These are phyloP conservation scores for Cyclocybe cylindracea DNA, from an alignment of 768 basidiomycete genomes.

Conservation along the genomic window DNA sequence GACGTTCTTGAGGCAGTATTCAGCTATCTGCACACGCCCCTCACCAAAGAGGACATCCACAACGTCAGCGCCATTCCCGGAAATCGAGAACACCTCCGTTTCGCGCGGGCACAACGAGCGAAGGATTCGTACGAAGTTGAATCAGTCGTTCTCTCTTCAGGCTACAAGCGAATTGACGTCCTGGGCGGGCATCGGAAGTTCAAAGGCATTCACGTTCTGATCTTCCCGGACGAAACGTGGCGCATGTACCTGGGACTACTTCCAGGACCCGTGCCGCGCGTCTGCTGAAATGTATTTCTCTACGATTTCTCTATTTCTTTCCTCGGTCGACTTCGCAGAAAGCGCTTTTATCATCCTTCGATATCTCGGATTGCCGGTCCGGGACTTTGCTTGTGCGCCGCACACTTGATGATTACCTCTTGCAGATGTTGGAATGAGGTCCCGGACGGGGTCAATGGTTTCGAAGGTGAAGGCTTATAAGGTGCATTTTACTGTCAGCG, in stretches of 20 bases:
- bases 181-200: constrained; percentile 47
- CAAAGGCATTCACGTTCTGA: constrained; percentile 42
- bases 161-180: constrained; percentile 51
- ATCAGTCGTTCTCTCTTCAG: constrained; percentile 36
- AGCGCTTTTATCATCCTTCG: too few species aligned
- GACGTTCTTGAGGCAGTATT: constrained; percentile 53
- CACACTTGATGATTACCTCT: too few species aligned
- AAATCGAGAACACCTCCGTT: constrained; percentile 22
- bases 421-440: too few species aligned
- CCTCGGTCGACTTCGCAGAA: too few species aligned
- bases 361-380: too few species aligned
- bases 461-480: too few species aligned
- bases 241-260: constrained; percentile 47
- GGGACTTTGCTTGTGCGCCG: too few species aligned
- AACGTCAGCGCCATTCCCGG: constrained; percentile 24
- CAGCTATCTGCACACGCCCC: constrained; percentile 44
- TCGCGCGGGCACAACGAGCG: constrained; percentile 35
- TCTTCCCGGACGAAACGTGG: constrained; percentile 41
- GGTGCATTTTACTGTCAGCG: too few species aligned
- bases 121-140: constrained; percentile 38
- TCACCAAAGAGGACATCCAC: constrained; percentile 35
- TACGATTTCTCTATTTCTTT: too few species aligned
- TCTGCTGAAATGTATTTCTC: neutral
- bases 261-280: constrained; percentile 23
- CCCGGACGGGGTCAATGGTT: too few species aligned